Base-by-base conservation (phyloP, 2,329 filamentous ascomycete species). In the Pseudogymnoascus sp. region DNA sequence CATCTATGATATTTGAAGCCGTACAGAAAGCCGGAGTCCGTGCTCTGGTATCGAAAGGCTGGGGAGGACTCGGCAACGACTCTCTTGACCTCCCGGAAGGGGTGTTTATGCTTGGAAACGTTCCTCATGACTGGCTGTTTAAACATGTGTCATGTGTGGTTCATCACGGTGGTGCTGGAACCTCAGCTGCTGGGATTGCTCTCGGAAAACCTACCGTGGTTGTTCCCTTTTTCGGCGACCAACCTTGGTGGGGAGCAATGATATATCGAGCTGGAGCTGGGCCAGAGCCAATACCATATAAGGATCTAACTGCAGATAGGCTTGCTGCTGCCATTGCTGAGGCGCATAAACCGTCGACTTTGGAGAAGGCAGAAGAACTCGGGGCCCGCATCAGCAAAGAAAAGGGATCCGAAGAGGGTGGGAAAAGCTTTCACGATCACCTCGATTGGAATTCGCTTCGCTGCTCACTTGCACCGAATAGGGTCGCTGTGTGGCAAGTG, bases 241-340 rank as follows among this genome's bases (percentile, higher is more conserved):
- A 92, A 72, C 88, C 88, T 0, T 93, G 93, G 70, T 93, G 90
- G 90, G 90, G 90, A 6, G 81, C 86, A 8, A 92, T 93, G 82
- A 84, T 92, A 40, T 82, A 86, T 0, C 82, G 80, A 64, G 88
- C 89, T 5, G 88, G 88, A 8, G 90, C 89, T 5, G 89, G 90
- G 0, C 89, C 89, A 0, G 75, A 80, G 1, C 88, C 89, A 0
- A 85, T 91, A 59, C 87, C 87, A 0, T 84, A 88, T 72, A 88
- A 88, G 67, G 78, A 85, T 31, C 75, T 93, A 38, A 91, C 84
- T 0, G 80, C 82, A 0, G 84, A 88, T 25, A 87, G 84, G 11
- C 77, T 93, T 5, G 86, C 86, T 0, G 81, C 81, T 23, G 85
- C 88, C 0, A 87, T 93, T 62, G 73, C 72, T 5, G 79, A 82